A percentile compares a stretch with the other conserved stretches of the same genome.
These are phyloP conservation scores for Musa schizocarpa DNA, from an alignment of 176 grass and related monocot species.

Conservation along the genomic window DNA sequence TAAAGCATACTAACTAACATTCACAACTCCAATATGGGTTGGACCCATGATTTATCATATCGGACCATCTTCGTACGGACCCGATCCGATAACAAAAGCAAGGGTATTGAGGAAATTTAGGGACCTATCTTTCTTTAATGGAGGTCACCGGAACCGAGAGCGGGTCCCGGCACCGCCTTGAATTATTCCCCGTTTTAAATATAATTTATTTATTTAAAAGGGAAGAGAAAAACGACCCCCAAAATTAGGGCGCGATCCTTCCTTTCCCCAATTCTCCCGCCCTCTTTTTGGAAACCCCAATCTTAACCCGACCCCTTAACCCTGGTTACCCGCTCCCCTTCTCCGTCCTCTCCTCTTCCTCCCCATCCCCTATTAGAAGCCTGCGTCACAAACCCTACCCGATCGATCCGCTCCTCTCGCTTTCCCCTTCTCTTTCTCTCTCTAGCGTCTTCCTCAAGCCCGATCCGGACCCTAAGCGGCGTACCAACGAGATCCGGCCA, in stretches of 20 bases:
- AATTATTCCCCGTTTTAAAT: too few species aligned
- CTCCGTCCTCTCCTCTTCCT: constrained; percentile 1
- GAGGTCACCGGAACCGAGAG: too few species aligned
- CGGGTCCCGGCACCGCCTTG: too few species aligned
- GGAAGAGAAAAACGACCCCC: too few species aligned
- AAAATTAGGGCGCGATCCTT: neutral
- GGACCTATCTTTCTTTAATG: too few species aligned
- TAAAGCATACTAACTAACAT: too few species aligned
- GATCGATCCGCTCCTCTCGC: neutral
- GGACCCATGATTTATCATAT: too few species aligned
- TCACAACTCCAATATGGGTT: too few species aligned
- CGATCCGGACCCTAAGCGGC: constrained; percentile 19
- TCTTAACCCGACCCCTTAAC: constrained; percentile 15
- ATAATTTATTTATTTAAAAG: too few species aligned
- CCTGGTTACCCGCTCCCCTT: constrained; percentile 22
- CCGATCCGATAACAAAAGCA: too few species aligned
- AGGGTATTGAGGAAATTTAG: too few species aligned
- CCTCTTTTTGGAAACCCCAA: constrained; percentile 28
- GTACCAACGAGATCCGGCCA: constrained; percentile 32
- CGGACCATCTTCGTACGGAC: too few species aligned
- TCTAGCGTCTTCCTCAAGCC: neutral
- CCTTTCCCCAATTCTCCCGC: constrained; percentile 11
- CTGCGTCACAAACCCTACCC: neutral
- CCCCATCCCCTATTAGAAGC: neutral
- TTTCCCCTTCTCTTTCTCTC: neutral